phyloP scores from a whole-genome alignment of 768 basidiomycete species.

The Boletus barrowsii region DNA sequence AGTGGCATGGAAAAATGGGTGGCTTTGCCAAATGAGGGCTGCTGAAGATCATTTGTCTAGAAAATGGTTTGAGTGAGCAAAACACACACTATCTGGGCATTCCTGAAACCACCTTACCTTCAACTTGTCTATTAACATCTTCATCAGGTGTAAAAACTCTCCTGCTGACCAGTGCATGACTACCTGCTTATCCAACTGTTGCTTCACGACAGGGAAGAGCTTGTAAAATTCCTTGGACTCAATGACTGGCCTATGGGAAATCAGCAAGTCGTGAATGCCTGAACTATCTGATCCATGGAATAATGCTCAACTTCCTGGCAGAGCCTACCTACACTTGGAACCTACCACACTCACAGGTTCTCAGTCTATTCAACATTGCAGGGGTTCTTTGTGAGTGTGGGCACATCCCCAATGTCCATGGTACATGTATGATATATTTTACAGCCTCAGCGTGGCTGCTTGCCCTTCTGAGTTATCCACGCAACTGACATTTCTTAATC shows the following conservation, averaged over 20 bases:
- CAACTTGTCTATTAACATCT: conserved; percentile 64
- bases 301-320: conserved; percentile 50
- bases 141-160: conserved; percentile 54
- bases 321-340: too few relatives aligned
- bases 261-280: neutral
- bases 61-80: neutral
- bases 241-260: conserved; percentile 48
- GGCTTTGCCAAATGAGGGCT: too few relatives aligned
- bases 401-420: too few relatives aligned
- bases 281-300: conserved; percentile 41
- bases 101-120: conserved; percentile 38
- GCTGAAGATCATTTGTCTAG: conserved; percentile 60
- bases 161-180: conserved; percentile 49
- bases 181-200: conserved; percentile 44
- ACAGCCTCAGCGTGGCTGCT: too few relatives aligned
- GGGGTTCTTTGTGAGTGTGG: too few relatives aligned
- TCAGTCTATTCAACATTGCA: too few relatives aligned
- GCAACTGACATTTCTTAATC: too few relatives aligned
- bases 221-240: conserved; percentile 59
- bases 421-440: too few relatives aligned
- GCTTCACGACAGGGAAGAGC: conserved; percentile 47
- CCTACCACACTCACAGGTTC: too few relatives aligned
- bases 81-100: neutral
- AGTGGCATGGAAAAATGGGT: too few relatives aligned
- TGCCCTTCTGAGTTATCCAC: too few relatives aligned